Evolutionary conservation across 106 monocot species (phyloP), one percentile per base, ranked within the genome.

Genomic region (Platanthera guangdongensis): DNA sequence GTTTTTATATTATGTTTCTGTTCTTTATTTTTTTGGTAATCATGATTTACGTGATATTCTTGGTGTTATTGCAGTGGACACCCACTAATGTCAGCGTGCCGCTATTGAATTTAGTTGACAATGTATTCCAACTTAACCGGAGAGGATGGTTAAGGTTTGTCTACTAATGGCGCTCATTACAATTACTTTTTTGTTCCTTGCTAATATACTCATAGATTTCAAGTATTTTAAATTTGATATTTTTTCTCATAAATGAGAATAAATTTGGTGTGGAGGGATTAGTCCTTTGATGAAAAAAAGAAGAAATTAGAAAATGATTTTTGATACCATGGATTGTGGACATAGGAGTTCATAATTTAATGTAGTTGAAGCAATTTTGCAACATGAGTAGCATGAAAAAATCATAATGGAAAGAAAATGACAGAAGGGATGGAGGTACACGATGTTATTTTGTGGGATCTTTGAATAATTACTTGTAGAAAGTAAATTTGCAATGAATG

Each of bases 1-100:
- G 1, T 1, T 30, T 6, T 1, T 65, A 4, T 65, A 10, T 30
- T 10, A 3, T 28, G 8, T 3, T 32, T 65, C 12, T 65, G 2
- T 8, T 32, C 12, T 12, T 65, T 39, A 39, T 39, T 65, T n/a
- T 65, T 65, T 3, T 8, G 21, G 21, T 19, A 19, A 22, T 67
- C 15, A 21, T 72, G 50, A 50, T 51, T 51, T 51, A 13, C 22
- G 19, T 72, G 50, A 13, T 49, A 13, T 22, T 28, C 57, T 14
- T 70, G 54, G 19, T 18, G 11, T 39, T 60, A 18, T 80, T 85
- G 86, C 90, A 99, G 99, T 99, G 99, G 99, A 82, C 86, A 21
- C 99, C 99, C 25, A 81, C 99, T 55, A 94, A 99, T 84, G 99
- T 94, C 25, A 99, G 99, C 73, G 88, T 99, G 50, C 99, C 94